Base-by-base conservation (phyloP, 2,329 filamentous ascomycete species). In the Penicillium janthinellum region DNA sequence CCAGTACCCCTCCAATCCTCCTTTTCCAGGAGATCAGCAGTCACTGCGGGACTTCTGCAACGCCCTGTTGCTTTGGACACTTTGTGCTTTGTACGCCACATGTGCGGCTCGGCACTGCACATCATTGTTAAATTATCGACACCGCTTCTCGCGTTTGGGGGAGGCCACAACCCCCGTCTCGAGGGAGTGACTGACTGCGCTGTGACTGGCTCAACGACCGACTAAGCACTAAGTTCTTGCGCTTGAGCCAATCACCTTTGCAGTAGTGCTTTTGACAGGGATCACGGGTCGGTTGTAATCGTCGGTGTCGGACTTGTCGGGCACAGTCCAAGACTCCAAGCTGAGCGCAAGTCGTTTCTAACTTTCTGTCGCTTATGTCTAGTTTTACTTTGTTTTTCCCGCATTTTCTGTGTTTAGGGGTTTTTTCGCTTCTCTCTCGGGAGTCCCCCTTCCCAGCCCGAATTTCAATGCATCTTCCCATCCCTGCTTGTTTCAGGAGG, bases 91-190 rank as follows among this genome's bases (percentile, higher is more conserved):
- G 28, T 37, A 15, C 42, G 45, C 45, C 41, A 42, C 25, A 41
- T 22, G 22, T 60, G 58, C 58, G 54, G 58, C 58, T 58, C 58
- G 52, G 52, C 31, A 28, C 12, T 39, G 37, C 50, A 48, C 15
- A 54, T 39, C 49, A 58, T 41, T 6, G 51, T 54, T 54, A 28
- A 35, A n/a, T 15, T 37, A 14, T 31, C 37, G 64, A 67, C 64
- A 67, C 65, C 64, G 65, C 65, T 65, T 58, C 64, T 61, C 54
- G 54, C 53, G 58, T 64, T 58, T 57, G 58, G 48, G 56, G 45
- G 45, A 11, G 44, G 17, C 34, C 41, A 38, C 52, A 42, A 22
- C 50, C 54, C 59, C 28, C 20, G 22, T 14, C 53, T 42, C 22
- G 20, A 45, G n/a, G 28, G 28, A n/a, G 12, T 35, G 45, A 35